Evolutionary conservation across 441 rosid genomes (phyloP).

Genomic region (Cnidoscolus chayamansa): DNA sequence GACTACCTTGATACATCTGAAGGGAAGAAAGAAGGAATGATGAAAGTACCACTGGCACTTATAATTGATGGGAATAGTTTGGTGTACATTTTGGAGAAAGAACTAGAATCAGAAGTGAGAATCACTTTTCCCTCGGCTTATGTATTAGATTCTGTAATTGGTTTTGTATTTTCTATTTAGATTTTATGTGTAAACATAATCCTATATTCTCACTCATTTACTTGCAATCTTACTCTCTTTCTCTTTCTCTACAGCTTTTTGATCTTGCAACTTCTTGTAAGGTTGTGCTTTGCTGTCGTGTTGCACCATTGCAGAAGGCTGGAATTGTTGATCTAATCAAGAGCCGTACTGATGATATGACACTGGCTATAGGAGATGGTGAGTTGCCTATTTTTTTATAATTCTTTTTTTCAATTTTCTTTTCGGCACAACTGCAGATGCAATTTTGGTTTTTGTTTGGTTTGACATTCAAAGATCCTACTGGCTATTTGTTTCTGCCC

Average conservation of each 20-base stretch:
- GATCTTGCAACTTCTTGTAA: constrained; percentile 62
- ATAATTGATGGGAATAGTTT: constrained; percentile 79
- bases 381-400: constrained; percentile 26
- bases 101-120: constrained; percentile 58
- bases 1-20: constrained; percentile 34
- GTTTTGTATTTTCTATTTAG: background rate
- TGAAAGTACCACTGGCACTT: constrained; percentile 48
- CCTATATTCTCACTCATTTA: constrained; percentile 6
- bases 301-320: constrained; percentile 82
- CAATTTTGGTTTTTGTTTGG: background rate
- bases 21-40: constrained; percentile 33
- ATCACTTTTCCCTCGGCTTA: background rate
- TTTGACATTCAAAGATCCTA: constrained; percentile 8
- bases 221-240: constrained; percentile 20
- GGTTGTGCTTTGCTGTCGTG: constrained; percentile 78
- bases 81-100: constrained; percentile 79
- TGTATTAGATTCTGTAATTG: background rate
- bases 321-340: constrained; percentile 72
- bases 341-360: constrained; percentile 74
- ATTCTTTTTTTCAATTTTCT: background rate
- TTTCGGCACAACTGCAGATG: background rate
- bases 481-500: background rate
- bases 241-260: constrained; percentile 52
- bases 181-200: background rate
- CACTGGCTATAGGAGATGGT: constrained; percentile 82